Evolutionary conservation across 1,139 yeast genomes (phyloP), one percentile per base, ranked within the genome.

Genomic region (Kluyveromyces marxianus): DNA sequence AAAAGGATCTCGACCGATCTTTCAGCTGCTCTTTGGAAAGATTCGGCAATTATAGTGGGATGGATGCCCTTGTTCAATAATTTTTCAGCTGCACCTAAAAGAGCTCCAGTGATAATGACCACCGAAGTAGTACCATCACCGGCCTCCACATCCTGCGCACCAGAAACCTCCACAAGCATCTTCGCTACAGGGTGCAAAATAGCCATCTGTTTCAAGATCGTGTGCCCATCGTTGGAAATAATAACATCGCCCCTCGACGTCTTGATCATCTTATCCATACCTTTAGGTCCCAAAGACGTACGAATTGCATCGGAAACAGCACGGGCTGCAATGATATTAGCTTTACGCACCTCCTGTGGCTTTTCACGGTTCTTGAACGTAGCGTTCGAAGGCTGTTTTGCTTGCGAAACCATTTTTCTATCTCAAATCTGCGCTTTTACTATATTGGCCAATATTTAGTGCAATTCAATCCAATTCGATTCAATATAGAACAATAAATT

Each of bases 41-140:
- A 78, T 65, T 92, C 98, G 4, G 97, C 90, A 59, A 92, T 88
- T 48, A 89, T 77, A 8, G 96, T 87, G 46, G 99, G 99, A 66
- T 92, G 98, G 55, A 92, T 88, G 7, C 97, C 97, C 63, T 86
- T 88, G 56, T 79, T 81, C 56, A 92, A 75, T 51, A 92, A 73
- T 63, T 84, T 81, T 58, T 94, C 98, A 45, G 97, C 96, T 26
- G 98, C 98, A 33, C 92, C 95, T 47, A 92, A 73, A 45, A 92
- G 71, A 5, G 97, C 92, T 30, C 99, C 98, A 3, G 97, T 88
- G 54, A 92, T 74, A 50, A 92, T 92, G 33, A 95, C 98, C 35
- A 92, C 98, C 1, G 97, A 83, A 0, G 99, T 92, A 38, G 99
- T 92, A 54, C 99, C 99, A 65, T 92, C 99, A 48, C 99, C 99